These are phyloP conservation scores for Rhizophlyctis rosea DNA, from an alignment of 192 early-diverging fungal genomes.

Conservation along the genomic window DNA sequence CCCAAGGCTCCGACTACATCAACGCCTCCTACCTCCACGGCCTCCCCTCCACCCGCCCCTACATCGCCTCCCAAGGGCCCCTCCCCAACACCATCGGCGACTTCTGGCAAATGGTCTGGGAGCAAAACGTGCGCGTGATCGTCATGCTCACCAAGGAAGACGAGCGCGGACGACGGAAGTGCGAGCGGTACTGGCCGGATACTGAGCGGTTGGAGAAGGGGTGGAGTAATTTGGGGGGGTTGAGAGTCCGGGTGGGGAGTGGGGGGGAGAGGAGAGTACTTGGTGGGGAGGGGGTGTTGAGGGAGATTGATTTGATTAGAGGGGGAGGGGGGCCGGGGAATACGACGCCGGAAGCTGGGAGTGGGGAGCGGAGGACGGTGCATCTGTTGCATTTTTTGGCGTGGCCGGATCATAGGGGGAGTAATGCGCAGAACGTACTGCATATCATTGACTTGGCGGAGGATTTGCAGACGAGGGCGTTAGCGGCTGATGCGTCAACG, in stretches of 20 bases:
- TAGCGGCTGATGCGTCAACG: not conserved
- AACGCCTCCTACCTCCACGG: slow-evolving; percentile 74
- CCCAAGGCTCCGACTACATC: slow-evolving; percentile 62
- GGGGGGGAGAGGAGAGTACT: slow-evolving; percentile 33
- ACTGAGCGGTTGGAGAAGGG: slow-evolving; percentile 18
- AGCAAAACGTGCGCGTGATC: slow-evolving; percentile 71
- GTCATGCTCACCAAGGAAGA: slow-evolving; percentile 87
- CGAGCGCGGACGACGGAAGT: slow-evolving; percentile 70
- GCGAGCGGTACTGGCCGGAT: slow-evolving; percentile 83
- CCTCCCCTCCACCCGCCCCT: slow-evolving; percentile 37
- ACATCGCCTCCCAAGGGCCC: slow-evolving; percentile 91
- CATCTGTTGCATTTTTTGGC: slow-evolving; percentile 72
- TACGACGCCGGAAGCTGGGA: slow-evolving; percentile 3
- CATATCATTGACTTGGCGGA: slow-evolving; percentile 44
- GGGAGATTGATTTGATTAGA: slow-evolving; percentile 17
- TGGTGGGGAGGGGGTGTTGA: slow-evolving; percentile 28
- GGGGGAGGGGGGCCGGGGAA: not conserved
- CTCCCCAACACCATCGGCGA: slow-evolving; percentile 66
- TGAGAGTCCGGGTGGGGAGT: slow-evolving; percentile 50
- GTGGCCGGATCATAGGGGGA: slow-evolving; percentile 80
- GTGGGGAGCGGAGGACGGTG: slow-evolving; percentile 37
- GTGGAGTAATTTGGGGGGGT: slow-evolving; percentile 43
- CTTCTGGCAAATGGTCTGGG: slow-evolving; percentile 91
- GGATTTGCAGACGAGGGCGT: slow-evolving; percentile 19
- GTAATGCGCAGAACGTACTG: slow-evolving; percentile 32